A percentile compares a stretch with the other conserved stretches of the same genome.
These are phyloP conservation scores for Thelephora terrestris DNA, from an alignment of 1,284 basidiomycete genomes.

Conservation along the genomic window DNA sequence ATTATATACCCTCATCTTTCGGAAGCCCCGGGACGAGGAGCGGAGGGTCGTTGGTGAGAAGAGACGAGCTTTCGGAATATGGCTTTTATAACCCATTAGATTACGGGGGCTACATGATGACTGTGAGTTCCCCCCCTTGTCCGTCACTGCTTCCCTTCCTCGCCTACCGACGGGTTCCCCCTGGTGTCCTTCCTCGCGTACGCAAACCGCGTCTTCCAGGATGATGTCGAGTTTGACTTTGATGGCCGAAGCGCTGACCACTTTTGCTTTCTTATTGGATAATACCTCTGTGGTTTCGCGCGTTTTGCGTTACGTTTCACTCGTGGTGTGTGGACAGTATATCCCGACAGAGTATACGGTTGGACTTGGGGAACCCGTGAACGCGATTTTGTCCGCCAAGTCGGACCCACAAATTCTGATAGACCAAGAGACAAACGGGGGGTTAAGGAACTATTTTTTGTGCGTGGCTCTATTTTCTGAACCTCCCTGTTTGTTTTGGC, in stretches of 20 bases:
- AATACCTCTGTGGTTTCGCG: not conserved
- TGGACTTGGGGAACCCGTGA: slow-evolving; percentile 84
- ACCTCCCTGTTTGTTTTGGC: slow-evolving; percentile 3
- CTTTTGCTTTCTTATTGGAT: too few relatives aligned
- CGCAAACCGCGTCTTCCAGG: too few relatives aligned
- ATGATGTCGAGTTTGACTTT: too few relatives aligned
- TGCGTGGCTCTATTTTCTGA: slow-evolving; percentile 22
- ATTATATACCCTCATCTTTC: too few relatives aligned
- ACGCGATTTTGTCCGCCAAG: slow-evolving; percentile 75
- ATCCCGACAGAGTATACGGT: slow-evolving; percentile 56
- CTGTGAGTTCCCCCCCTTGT: slow-evolving; percentile 23
- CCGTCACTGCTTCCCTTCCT: too few relatives aligned
- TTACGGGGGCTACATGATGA: slow-evolving; percentile 36
- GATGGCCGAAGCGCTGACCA: too few relatives aligned
- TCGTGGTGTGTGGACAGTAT: slow-evolving; percentile 23
- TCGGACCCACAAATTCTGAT: slow-evolving; percentile 69
- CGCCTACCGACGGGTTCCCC: not conserved
- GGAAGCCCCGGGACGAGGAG: too few relatives aligned
- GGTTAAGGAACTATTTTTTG: slow-evolving; percentile 73
- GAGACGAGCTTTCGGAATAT: slow-evolving; percentile 19
- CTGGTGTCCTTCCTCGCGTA: too few relatives aligned
- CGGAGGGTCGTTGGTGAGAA: slow-evolving; percentile 5
- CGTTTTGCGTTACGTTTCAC: not conserved
- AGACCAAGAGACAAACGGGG: slow-evolving; percentile 53
- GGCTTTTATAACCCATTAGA: slow-evolving; percentile 37